These are phyloP conservation scores for Aureobasidium sp. DNA, from an alignment of 2,329 filamentous ascomycete species.

Conservation along the genomic window DNA sequence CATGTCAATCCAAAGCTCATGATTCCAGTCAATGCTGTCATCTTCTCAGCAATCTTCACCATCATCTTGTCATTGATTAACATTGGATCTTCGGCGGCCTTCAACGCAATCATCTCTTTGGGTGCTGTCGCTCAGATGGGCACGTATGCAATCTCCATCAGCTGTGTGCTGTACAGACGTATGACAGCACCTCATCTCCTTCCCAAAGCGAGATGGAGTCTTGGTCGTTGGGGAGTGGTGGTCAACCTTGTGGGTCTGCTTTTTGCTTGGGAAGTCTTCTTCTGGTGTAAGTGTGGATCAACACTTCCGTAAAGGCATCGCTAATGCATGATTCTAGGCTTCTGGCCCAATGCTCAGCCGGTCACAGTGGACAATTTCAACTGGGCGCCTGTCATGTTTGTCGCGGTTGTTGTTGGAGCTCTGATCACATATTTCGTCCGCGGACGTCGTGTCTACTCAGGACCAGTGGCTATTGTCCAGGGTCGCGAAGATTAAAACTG, in stretches of 20 bases:
- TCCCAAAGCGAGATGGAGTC: constrained; percentile 33
- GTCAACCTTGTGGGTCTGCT: constrained; percentile 33
- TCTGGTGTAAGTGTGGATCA: constrained; percentile 20
- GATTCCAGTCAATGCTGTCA: constrained; percentile 19
- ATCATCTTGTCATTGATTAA: constrained; percentile 22
- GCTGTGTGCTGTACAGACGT: constrained; percentile 35
- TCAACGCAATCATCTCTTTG: constrained; percentile 29
- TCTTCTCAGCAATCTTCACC: constrained; percentile 17
- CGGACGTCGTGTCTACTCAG: constrained; percentile 29
- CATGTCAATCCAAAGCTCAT: constrained; percentile 16
- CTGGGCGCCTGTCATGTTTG: constrained; percentile 33
- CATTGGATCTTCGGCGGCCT: constrained; percentile 19
- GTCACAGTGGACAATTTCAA: constrained; percentile 25
- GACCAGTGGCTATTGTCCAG: constrained; percentile 15
- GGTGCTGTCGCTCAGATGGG: constrained; percentile 34
- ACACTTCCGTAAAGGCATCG: neutral
- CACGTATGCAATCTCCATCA: constrained; percentile 37
- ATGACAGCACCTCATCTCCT: constrained; percentile 33
- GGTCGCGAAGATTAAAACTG: neutral
- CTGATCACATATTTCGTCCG: constrained; percentile 27
- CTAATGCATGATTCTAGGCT: neutral
- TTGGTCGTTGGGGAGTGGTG: constrained; percentile 33
- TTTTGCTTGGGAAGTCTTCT: constrained; percentile 33
- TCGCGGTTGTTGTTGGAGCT: constrained; percentile 25
- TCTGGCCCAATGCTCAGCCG: constrained; percentile 13